Evolutionary conservation across 371 early-diverging fungal genomes (phyloP).

Genomic region (Mortierella sp.): DNA sequence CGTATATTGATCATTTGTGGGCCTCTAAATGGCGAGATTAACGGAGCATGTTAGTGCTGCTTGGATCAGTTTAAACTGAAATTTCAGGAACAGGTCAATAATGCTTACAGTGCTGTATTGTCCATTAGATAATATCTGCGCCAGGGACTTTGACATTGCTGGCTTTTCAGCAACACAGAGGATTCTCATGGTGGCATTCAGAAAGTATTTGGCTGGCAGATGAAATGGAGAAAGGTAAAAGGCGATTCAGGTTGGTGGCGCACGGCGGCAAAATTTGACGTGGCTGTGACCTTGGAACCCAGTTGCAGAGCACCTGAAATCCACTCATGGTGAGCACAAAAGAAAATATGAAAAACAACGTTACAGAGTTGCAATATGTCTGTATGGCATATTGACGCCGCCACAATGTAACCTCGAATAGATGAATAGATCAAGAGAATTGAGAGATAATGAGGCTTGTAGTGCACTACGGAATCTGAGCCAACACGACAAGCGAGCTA

Average conservation of each 20-base stretch:
- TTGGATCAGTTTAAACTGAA: not conserved
- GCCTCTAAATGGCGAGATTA: conserved; percentile 53
- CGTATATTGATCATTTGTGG: conserved; percentile 73
- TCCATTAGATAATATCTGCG: conserved; percentile 79
- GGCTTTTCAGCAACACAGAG: conserved; percentile 99
- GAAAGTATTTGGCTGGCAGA: not conserved
- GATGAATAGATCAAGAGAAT: too few relatives aligned
- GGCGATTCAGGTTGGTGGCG: not conserved
- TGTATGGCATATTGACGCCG: too few relatives aligned
- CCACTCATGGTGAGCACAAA: too few relatives aligned
- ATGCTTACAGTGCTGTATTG: conserved; percentile 29
- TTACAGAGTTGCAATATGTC: too few relatives aligned
- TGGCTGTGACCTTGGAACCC: not conserved
- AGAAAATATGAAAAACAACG: too few relatives aligned
- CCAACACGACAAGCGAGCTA: too few relatives aligned
- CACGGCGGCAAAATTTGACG: not conserved
- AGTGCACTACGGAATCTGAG: too few relatives aligned
- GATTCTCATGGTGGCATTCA: conserved; percentile 65
- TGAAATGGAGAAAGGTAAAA: not conserved
- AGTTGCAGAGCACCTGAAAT: too few relatives aligned
- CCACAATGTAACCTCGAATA: too few relatives aligned
- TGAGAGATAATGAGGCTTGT: too few relatives aligned
- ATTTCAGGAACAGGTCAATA: conserved; percentile 1
- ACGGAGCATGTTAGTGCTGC: not conserved
- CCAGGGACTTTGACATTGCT: conserved; percentile 94